Conservation (phyloP, 2,329 filamentous ascomycete species). For the Aspergillus novofumigatus region DNA sequence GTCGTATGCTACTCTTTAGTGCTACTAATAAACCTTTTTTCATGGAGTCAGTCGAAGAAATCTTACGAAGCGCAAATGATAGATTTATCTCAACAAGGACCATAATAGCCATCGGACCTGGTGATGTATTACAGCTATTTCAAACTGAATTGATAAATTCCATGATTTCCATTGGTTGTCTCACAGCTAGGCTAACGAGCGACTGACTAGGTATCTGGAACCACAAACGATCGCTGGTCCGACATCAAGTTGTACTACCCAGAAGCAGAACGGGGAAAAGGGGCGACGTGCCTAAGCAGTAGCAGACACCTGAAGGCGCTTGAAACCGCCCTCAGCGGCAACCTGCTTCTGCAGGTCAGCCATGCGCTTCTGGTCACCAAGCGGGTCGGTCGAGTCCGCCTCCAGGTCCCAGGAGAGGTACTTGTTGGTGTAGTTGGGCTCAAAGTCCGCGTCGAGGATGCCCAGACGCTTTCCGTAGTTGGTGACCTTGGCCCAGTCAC, state of each 20-base stretch:
- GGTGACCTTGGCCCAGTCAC: slow-evolving; percentile 76
- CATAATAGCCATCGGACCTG: background rate
- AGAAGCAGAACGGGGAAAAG: background rate
- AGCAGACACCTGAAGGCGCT: slow-evolving; percentile 29
- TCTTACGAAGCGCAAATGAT: background rate
- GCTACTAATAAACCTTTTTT: too few species aligned
- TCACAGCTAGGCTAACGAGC: background rate
- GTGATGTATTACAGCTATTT: background rate
- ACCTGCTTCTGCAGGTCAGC: slow-evolving; percentile 64
- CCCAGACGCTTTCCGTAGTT: slow-evolving; percentile 69
- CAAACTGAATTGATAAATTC: background rate
- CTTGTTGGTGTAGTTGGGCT: slow-evolving; percentile 71
- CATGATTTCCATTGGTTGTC: background rate
- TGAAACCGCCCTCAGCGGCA: slow-evolving; percentile 59
- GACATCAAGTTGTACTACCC: background rate
- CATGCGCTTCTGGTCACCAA: slow-evolving; percentile 72
- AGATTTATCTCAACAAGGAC: background rate
- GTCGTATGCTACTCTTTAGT: background rate
- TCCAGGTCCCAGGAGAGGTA: slow-evolving; percentile 65
- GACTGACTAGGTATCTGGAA: background rate
- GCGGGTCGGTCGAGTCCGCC: slow-evolving; percentile 62
- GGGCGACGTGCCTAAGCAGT: slow-evolving; percentile 20
- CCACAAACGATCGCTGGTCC: background rate
- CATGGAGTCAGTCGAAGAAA: too few species aligned
- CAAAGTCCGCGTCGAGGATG: slow-evolving; percentile 60